Percentiles rank a stretch among this genome's conserved stretches.
Conservation (phyloP, 306 rosid genomes). For the Dalbergia cultrata region DNA sequence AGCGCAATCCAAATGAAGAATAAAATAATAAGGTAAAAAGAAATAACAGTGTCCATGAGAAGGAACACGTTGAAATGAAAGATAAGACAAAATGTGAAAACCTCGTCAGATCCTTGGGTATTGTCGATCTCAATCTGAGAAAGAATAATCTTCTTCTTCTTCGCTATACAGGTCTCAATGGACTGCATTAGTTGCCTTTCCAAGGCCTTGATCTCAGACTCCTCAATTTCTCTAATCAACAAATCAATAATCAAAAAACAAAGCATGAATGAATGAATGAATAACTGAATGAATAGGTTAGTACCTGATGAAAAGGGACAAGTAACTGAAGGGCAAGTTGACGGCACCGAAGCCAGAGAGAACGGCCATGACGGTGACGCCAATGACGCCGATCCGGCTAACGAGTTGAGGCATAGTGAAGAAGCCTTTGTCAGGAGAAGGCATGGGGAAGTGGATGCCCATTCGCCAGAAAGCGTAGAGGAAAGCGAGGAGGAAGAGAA, state of each 20-base stretch:
- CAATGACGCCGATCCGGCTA: slow-evolving; percentile 96
- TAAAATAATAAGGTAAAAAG: not conserved
- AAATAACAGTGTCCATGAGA: not conserved
- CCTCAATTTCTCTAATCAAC: slow-evolving; percentile 71
- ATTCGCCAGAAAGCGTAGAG: slow-evolving; percentile 95
- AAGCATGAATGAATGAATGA: no score
- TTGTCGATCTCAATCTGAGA: slow-evolving; percentile 72
- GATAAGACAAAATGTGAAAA: slow-evolving; percentile 36
- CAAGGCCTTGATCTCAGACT: slow-evolving; percentile 67
- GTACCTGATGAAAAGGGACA: slow-evolving; percentile 91
- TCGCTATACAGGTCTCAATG: slow-evolving; percentile 68
- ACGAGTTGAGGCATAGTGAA: slow-evolving; percentile 95
- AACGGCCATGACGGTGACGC: slow-evolving; percentile 97
- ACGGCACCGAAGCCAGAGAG: slow-evolving; percentile 97
- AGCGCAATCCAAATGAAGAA: not conserved
- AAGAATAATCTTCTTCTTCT: slow-evolving; percentile 77
- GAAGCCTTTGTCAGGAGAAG: slow-evolving; percentile 92
- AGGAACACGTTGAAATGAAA: slow-evolving; percentile 1
- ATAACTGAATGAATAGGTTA: no score
- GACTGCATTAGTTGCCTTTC: slow-evolving; percentile 82
- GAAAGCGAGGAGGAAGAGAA: slow-evolving; percentile 79
- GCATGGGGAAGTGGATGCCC: slow-evolving; percentile 99
- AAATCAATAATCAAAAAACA: not conserved
- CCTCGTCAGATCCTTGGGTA: slow-evolving; percentile 73
- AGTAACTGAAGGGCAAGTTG: slow-evolving; percentile 88